phyloP scores from a whole-genome alignment of 768 basidiomycete genomes.

The Paxillus ammoniavirescens region DNA sequence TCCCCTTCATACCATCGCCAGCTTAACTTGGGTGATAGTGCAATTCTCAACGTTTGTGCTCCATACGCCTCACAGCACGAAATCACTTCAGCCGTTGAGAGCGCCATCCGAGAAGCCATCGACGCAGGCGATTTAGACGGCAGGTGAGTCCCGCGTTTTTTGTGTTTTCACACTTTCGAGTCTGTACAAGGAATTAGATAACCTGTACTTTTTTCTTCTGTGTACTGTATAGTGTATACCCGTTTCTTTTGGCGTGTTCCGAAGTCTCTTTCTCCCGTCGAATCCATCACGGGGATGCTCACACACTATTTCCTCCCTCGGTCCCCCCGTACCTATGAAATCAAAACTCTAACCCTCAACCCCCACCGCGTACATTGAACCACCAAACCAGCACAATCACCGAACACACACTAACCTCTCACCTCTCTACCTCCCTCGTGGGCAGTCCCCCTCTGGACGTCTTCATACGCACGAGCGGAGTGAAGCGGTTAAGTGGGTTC shows the following conservation, averaged over 20 bases:
- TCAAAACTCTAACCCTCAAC: background rate
- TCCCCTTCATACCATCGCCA: background rate
- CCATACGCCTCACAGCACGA: slow-evolving; percentile 92
- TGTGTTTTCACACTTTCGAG: background rate
- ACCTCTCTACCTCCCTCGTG: slow-evolving; percentile 61
- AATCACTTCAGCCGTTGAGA: slow-evolving; percentile 71
- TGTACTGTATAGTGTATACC: background rate
- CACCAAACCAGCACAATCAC: slow-evolving; percentile 46
- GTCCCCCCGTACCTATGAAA: background rate
- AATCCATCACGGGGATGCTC: background rate
- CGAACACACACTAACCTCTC: slow-evolving; percentile 62
- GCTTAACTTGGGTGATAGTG: slow-evolving; percentile 41
- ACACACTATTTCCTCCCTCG: background rate
- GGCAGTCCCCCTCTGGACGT: slow-evolving; percentile 85
- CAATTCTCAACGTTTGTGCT: slow-evolving; percentile 89
- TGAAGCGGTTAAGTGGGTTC: slow-evolving; percentile 62
- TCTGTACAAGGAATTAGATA: slow-evolving; percentile 3
- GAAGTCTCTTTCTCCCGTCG: background rate
- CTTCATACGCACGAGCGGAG: slow-evolving; percentile 88
- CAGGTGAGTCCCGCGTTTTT: slow-evolving; percentile 12
- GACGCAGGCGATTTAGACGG: slow-evolving; percentile 30
- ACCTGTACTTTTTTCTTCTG: background rate
- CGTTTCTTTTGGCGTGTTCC: background rate
- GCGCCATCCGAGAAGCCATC: slow-evolving; percentile 33
- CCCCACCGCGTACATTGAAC: too few relatives aligned